Base-by-base conservation (phyloP, 176 grass and related monocot species). In the Lolium perenne region DNA sequence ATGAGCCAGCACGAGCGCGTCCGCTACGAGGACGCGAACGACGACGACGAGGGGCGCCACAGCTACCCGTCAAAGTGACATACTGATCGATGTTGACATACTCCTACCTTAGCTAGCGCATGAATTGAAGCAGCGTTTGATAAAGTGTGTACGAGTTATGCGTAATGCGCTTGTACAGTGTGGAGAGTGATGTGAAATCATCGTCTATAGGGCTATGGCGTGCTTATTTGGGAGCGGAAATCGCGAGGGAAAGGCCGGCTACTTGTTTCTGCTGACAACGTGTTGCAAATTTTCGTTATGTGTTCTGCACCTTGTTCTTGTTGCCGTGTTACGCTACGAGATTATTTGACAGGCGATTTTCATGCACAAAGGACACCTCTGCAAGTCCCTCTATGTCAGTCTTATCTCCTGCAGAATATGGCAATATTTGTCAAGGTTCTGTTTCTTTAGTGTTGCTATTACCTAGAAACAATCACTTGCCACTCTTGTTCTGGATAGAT, bases 1-100 rank as follows among this genome's bases (percentile, higher is more conserved):
- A 35, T 86, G 67, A 70, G 78, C 48, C 84, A 90, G 48, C 72
- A 82, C 20, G 40, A 43, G 11, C 69, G 41, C 55, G 6, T 29
- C 16, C n/a, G 3, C 21, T 29, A 63, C 4, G 83, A 86, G 41
- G 78, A 32, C 16, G 22, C 4, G 9, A 16, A 4, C 15, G 21
- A 6, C 55, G 67, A 80, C 48, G 58, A 10, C 0, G 62, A 61
- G n/a, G 4, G 25, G 13, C 14, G 29, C 26, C 14, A 59, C 25
- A 7, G 6, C 3, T 17, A 65, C 29, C n/a, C 23, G 0, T 85
- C 83, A 4, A 67, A 77, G 32, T 66, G 83, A 84, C 13, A 35
- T 3, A 47, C 12, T 16, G 55, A 79, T 40, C 7, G 41, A 43
- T 43, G 2, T 0, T 22, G 62, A 32, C 12, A 65, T 62, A 25